Conservation (phyloP, 257 asterid genomes). For the Jaltomata sinuosa region DNA sequence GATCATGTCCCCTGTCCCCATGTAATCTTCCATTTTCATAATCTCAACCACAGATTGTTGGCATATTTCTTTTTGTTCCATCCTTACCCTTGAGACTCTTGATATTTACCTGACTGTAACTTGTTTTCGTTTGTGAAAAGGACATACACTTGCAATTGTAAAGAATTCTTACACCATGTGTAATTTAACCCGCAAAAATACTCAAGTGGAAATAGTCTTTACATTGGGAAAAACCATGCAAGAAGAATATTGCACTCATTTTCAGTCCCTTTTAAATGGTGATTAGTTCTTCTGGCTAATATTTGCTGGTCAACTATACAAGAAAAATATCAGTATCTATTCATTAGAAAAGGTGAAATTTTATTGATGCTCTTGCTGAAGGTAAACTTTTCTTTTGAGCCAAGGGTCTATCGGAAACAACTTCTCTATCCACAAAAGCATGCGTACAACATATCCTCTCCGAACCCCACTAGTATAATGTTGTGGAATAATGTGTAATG, state of each 20-base stretch:
- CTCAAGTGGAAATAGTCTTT: too few relatives aligned
- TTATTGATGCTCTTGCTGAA: not conserved
- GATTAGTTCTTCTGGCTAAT: not conserved
- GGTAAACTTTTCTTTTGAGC: not conserved
- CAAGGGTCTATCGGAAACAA: not conserved
- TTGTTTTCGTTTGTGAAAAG: not conserved
- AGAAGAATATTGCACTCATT: not conserved
- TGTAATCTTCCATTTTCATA: conserved; percentile 16
- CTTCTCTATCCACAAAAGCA: not conserved
- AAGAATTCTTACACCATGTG: not conserved
- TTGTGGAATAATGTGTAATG: not conserved
- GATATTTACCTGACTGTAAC: not conserved
- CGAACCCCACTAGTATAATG: not conserved
- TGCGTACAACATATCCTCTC: not conserved
- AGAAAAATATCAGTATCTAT: not conserved
- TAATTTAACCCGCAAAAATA: not conserved
- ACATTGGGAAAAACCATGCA: not conserved
- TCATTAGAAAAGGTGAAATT: not conserved
- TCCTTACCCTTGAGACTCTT: conserved; percentile 1
- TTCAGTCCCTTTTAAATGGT: not conserved
- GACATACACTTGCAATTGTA: not conserved
- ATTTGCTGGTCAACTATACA: not conserved
- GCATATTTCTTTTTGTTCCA: not conserved
- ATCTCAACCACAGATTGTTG: conserved; percentile 37
- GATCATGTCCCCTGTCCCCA: conserved; percentile 25